phyloP scores from a whole-genome alignment of 345 rosid genomes.

The Eucalyptus regnans region DNA sequence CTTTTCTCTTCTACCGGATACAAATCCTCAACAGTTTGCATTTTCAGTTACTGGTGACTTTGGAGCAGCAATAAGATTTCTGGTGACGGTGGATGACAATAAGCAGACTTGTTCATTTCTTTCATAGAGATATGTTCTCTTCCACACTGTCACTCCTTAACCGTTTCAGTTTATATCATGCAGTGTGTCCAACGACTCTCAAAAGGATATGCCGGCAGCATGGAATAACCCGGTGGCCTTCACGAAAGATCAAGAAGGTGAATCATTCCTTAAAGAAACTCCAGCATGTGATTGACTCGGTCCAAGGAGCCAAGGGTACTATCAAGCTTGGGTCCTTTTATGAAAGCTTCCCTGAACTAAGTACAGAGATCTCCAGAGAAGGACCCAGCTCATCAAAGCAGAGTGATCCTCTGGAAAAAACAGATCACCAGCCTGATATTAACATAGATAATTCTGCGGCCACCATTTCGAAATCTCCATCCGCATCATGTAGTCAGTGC shows the following conservation, averaged over 20 bases:
- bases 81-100: neutral
- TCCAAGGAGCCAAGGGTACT: conserved; percentile 73
- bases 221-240: conserved; percentile 36
- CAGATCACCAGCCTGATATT: neutral
- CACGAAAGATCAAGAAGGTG: conserved; percentile 35
- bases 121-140: neutral
- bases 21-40: neutral
- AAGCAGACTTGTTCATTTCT: neutral
- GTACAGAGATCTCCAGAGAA: conserved; percentile 30
- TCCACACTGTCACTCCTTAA: neutral
- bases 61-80: neutral
- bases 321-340: conserved; percentile 81
- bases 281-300: conserved; percentile 86
- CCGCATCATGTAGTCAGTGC: conserved; percentile 68
- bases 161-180: neutral
- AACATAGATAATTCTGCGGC: conserved; percentile 4
- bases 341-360: conserved; percentile 68
- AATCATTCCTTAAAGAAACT: conserved; percentile 28
- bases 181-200: conserved; percentile 36
- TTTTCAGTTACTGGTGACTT: neutral
- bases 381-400: conserved; percentile 13
- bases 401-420: neutral
- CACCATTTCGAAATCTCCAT: conserved; percentile 40
- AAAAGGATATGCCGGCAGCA: conserved; percentile 39
- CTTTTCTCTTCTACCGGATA: neutral